phyloP scores from a whole-genome alignment of 2,329 filamentous ascomycete genomes.

The Claviceps monticola region DNA sequence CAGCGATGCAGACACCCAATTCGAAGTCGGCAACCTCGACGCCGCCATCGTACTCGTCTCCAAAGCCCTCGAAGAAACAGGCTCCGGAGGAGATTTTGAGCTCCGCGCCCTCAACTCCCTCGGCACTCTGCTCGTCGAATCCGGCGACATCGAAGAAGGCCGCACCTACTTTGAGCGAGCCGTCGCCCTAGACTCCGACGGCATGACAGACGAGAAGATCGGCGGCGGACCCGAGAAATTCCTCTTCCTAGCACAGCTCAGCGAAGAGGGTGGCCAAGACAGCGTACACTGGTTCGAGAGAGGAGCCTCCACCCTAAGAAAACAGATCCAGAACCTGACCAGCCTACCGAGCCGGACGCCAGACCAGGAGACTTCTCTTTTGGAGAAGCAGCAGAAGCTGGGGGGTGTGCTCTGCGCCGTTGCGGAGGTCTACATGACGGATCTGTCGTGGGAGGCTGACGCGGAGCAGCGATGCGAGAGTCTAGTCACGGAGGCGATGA shows the following conservation, averaged over 20 bases:
- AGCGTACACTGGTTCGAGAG: slow-evolving; percentile 54
- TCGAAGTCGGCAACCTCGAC: slow-evolving; percentile 28
- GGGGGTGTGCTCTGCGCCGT: slow-evolving; percentile 89
- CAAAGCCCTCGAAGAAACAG: slow-evolving; percentile 29
- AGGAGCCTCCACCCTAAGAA: slow-evolving; percentile 59
- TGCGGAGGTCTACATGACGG: slow-evolving; percentile 97
- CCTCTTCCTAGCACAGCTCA: slow-evolving; percentile 84
- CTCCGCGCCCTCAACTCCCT: slow-evolving; percentile 60
- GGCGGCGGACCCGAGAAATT: slow-evolving; percentile 91
- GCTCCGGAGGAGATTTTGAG: slow-evolving; percentile 33
- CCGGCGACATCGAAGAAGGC: slow-evolving; percentile 68
- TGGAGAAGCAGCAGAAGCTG: slow-evolving; percentile 66
- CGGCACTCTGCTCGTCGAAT: slow-evolving; percentile 69
- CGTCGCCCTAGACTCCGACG: slow-evolving; percentile 63
- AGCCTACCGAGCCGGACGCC: slow-evolving; percentile 24
- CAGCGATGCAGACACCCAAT: slow-evolving; percentile 26
- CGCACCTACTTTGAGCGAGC: slow-evolving; percentile 59
- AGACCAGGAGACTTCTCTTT: slow-evolving; percentile 30
- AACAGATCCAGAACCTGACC: slow-evolving; percentile 53
- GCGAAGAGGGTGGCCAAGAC: slow-evolving; percentile 51
- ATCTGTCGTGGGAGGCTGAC: slow-evolving; percentile 83
- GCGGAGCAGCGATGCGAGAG: slow-evolving; percentile 80
- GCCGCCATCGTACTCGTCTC: slow-evolving; percentile 26
- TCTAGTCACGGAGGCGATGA: slow-evolving; percentile 78
- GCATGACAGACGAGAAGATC: slow-evolving; percentile 50